phyloP scores from a whole-genome alignment of 2,329 filamentous ascomycete species.

The Fusarium xylarioides region DNA sequence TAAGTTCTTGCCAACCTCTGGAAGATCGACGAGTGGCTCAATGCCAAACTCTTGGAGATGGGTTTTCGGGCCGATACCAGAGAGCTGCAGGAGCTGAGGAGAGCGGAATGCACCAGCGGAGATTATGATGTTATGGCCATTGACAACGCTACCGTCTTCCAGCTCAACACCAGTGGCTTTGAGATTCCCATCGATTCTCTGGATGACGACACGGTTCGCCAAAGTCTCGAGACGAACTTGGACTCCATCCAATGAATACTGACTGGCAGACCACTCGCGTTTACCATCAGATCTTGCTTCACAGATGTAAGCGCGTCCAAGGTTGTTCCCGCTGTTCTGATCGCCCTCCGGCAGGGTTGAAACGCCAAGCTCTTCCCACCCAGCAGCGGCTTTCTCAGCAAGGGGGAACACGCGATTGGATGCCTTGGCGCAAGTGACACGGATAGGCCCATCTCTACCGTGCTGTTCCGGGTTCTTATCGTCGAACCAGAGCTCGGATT shows the following conservation, averaged over 20 bases:
- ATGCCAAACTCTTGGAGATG: conserved; percentile 55
- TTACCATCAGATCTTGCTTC: conserved; percentile 40
- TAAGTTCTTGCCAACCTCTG: conserved; percentile 60
- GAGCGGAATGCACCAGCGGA: conserved; percentile 58
- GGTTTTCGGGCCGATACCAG: conserved; percentile 54
- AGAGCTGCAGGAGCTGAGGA: conserved; percentile 58
- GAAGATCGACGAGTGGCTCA: conserved; percentile 48
- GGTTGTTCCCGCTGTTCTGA: conserved; percentile 43
- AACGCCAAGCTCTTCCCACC: conserved; percentile 54
- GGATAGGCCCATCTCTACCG: conserved; percentile 50
- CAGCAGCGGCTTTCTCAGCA: conserved; percentile 45
- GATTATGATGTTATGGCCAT: conserved; percentile 53
- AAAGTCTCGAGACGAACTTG: conserved; percentile 38
- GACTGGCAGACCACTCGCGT: conserved; percentile 35
- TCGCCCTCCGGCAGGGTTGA: conserved; percentile 38
- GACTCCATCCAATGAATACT: conserved; percentile 40
- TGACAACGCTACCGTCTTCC: conserved; percentile 38
- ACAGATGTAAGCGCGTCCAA: conserved; percentile 46
- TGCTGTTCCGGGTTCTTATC: conserved; percentile 47
- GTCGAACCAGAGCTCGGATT: conserved; percentile 48
- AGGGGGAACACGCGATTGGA: conserved; percentile 51
- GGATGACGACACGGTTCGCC: conserved; percentile 35
- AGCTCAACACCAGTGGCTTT: conserved; percentile 44
- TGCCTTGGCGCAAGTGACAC: conserved; percentile 43
- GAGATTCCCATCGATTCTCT: not conserved